Percentiles rank a stretch among this genome's conserved stretches.
Conservation (phyloP, 2,329 filamentous ascomycete genomes). For the Diaporthe amygdali region DNA sequence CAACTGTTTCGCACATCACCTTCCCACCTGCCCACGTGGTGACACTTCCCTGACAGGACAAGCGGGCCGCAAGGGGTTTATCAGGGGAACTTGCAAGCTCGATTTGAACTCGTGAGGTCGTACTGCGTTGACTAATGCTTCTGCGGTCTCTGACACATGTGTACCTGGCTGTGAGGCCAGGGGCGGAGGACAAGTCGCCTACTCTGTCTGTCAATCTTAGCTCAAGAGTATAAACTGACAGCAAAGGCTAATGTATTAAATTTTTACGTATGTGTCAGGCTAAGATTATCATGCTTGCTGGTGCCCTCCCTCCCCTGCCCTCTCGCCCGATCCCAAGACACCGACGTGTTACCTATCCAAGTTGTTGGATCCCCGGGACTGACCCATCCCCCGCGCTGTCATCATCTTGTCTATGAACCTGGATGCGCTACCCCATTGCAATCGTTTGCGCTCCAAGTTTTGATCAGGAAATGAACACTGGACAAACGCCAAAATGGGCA, state of each 20-base stretch:
- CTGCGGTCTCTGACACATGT: background rate
- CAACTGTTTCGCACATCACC: background rate
- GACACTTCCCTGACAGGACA: background rate
- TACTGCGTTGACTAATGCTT: background rate
- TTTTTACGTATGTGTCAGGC: slow-evolving; percentile 21
- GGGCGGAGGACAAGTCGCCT: background rate
- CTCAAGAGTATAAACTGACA: background rate
- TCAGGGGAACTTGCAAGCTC: background rate
- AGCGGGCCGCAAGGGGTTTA: background rate
- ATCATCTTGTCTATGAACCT: background rate
- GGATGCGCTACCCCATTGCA: background rate
- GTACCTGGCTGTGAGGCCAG: background rate
- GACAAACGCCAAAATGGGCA: background rate
- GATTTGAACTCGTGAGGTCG: background rate
- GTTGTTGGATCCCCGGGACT: background rate
- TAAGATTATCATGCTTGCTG: slow-evolving; percentile 5
- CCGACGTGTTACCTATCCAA: slow-evolving; percentile 1
- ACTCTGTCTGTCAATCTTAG: background rate
- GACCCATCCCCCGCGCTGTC: background rate
- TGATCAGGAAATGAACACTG: background rate
- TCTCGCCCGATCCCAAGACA: background rate
- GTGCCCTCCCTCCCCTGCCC: background rate
- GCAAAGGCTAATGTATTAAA: slow-evolving; percentile 24
- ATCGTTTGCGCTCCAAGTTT: background rate
- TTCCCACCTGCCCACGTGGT: background rate